Base-by-base conservation (phyloP, 768 basidiomycete species). In the Lyophyllum decastes region DNA sequence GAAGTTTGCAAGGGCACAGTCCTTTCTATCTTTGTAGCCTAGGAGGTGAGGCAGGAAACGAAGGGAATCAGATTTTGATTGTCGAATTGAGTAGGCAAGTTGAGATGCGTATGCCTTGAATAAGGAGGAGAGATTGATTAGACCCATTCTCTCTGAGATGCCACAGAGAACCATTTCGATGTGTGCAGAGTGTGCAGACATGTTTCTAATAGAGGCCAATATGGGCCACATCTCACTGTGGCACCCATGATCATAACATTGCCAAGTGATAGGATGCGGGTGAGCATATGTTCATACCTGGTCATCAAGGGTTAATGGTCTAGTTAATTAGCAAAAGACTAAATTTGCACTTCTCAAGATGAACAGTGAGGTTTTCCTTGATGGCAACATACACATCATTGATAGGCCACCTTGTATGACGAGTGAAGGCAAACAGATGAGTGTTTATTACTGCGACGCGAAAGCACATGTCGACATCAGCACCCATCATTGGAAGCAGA, bases 171-270 rank as follows among this genome's bases (percentile, higher is more conserved):
- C 76, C 8, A 79, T 76, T 71, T 78, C 72, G 44, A 74, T 75
- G 62, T 83, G 80, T 9, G 59, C 64, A 19, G 71, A 65, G 59
- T 67, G 60, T 78, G 71, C 61, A 76, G 64, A 70, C 82, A 83
- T 6, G 83, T 82, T 69, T 95, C 94, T 58, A 98, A 75, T 49
- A 98, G 68, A 70, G 96, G 89, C 86, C 90, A 95, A 67, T 96
- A 94, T 1, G 94, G 82, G 3, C 87, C 90, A 16, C 92, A 85
- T 25, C 95, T 82, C 21, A 89, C 82, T 1, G 82, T 81, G 0
- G 92, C 88, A 65, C 87, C 90, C 17, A 85, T 81, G 40, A 97
- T 81, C 81, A 92, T 87, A 60, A 88, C 82, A 71, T 92, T 94
- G 25, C 85, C 89, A 14, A 90, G 76, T 19, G 80, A 84, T 27